These are phyloP conservation scores for Fistulinella prunicolor DNA, from an alignment of 768 basidiomycete genomes.

Conservation along the genomic window DNA sequence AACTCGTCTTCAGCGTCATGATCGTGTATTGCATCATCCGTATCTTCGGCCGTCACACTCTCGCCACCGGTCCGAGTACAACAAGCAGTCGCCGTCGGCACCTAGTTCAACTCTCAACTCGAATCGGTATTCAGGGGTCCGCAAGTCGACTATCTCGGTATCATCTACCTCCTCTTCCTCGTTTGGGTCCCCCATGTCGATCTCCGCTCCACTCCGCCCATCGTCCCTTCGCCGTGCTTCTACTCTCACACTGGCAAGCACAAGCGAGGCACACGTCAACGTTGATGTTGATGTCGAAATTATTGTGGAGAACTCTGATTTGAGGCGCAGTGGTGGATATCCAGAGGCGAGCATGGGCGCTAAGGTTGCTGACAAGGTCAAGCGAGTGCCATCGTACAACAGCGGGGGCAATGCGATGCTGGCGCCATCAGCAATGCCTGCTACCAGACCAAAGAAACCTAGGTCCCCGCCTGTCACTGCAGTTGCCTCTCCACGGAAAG, in stretches of 20 bases:
- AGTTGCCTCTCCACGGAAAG: slow-evolving; percentile 5
- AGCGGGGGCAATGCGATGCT: background rate
- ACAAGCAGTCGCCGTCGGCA: slow-evolving; percentile 43
- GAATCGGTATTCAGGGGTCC: slow-evolving; percentile 28
- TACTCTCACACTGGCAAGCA: slow-evolving; percentile 30
- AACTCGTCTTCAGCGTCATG: slow-evolving; percentile 62
- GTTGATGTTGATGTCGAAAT: slow-evolving; percentile 12
- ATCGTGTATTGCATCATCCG: slow-evolving; percentile 60
- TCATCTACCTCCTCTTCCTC: slow-evolving; percentile 31
- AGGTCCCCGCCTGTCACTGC: slow-evolving; percentile 1
- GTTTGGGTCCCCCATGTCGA: slow-evolving; percentile 37
- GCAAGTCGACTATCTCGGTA: slow-evolving; percentile 30
- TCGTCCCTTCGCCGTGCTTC: slow-evolving; percentile 42
- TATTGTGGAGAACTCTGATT: slow-evolving; percentile 4
- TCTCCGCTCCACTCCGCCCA: slow-evolving; percentile 37
- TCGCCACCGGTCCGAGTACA: slow-evolving; percentile 23
- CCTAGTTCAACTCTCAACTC: slow-evolving; percentile 63
- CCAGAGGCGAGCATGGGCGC: slow-evolving; percentile 14
- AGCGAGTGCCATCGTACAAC: slow-evolving; percentile 60
- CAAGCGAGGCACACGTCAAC: slow-evolving; percentile 12
- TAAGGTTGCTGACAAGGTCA: slow-evolving; percentile 24
- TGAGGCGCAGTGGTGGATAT: slow-evolving; percentile 14
- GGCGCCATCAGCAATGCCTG: slow-evolving; percentile 8
- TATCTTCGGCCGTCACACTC: slow-evolving; percentile 43
- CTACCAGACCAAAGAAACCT: slow-evolving; percentile 16